A percentile compares a stretch with the other conserved stretches of the same genome.
Evolutionary conservation across 257 asterid species (phyloP).

Genomic region (Forsythia viridissima): DNA sequence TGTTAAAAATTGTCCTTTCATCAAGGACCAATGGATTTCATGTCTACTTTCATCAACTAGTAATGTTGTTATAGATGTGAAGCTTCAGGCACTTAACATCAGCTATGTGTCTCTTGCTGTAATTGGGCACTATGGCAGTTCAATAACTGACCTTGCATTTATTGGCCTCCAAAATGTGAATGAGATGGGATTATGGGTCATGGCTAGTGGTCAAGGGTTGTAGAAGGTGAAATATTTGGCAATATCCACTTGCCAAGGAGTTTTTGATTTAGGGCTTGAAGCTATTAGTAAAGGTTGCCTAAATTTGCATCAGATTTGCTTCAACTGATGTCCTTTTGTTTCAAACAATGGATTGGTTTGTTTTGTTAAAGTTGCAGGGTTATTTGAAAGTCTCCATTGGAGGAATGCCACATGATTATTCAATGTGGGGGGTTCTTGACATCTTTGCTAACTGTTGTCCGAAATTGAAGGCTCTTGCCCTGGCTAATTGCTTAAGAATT

Average conservation of each 20-base stretch:
- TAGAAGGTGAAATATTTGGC: slow-evolving; percentile 63
- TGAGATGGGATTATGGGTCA: slow-evolving; percentile 95
- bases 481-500: slow-evolving; percentile 58
- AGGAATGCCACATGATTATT: slow-evolving; percentile 75
- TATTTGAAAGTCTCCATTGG: slow-evolving; percentile 68
- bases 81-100: slow-evolving; percentile 58
- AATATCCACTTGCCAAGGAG: slow-evolving; percentile 67
- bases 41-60: slow-evolving; percentile 73
- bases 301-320: slow-evolving; percentile 47
- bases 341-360: slow-evolving; percentile 74
- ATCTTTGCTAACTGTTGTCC: slow-evolving; percentile 33
- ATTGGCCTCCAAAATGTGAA: slow-evolving; percentile 61
- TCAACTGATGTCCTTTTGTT: slow-evolving; percentile 51
- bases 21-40: slow-evolving; percentile 76
- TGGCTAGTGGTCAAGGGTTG: slow-evolving; percentile 85
- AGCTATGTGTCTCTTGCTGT: slow-evolving; percentile 84
- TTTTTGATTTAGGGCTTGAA: slow-evolving; percentile 68
- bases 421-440: slow-evolving; percentile 73
- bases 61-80: slow-evolving; percentile 50
- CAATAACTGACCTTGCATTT: slow-evolving; percentile 59
- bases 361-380: slow-evolving; percentile 53
- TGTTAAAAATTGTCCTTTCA: slow-evolving; percentile 60
- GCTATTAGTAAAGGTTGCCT: slow-evolving; percentile 76
- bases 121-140: slow-evolving; percentile 75
- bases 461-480: slow-evolving; percentile 59